Percentiles rank a stretch among this genome's conserved stretches.
Conservation (phyloP, 352 stramenopile species). For the Pythium angustatum region DNA sequence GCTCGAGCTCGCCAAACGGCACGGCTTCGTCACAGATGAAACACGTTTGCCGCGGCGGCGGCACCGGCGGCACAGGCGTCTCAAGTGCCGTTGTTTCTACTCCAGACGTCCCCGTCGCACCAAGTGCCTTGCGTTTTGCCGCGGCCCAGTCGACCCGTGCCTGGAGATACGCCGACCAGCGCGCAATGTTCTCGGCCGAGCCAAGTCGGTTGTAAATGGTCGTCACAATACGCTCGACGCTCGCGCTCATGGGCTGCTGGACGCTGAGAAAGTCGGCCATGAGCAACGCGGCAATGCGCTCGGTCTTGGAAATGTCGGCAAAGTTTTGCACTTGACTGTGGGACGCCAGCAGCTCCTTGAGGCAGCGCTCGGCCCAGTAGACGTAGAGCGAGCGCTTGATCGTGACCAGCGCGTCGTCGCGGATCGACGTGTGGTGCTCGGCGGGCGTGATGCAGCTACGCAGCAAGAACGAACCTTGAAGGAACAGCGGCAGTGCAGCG, state of each 20-base stretch:
- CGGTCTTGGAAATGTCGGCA: constrained; percentile 34
- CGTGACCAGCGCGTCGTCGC: constrained; percentile 38
- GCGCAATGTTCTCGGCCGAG: constrained; percentile 39
- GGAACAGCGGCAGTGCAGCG: constrained; percentile 50
- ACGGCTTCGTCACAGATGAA: constrained; percentile 70
- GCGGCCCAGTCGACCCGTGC: constrained; percentile 19
- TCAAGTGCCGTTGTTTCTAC: background rate
- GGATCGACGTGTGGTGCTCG: constrained; percentile 44
- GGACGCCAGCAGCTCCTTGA: constrained; percentile 46
- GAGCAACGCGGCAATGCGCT: constrained; percentile 57
- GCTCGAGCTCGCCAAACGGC: constrained; percentile 62
- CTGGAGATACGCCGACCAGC: constrained; percentile 46
- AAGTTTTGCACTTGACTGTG: constrained; percentile 66
- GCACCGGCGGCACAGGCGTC: constrained; percentile 26
- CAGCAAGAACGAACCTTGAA: constrained; percentile 63
- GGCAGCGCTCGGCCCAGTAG: constrained; percentile 67
- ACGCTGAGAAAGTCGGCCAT: constrained; percentile 86
- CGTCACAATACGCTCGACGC: constrained; percentile 46
- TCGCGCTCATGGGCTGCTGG: constrained; percentile 39
- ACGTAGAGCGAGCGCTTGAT: constrained; percentile 49
- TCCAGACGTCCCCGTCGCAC: background rate
- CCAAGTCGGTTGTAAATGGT: constrained; percentile 64
- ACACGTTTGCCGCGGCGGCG: constrained; percentile 57
- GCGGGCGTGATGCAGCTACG: constrained; percentile 56
- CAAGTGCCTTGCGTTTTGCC: background rate